These are phyloP conservation scores for Leptodermis oblonga DNA, from an alignment of 257 asterid species.

Conservation along the genomic window DNA sequence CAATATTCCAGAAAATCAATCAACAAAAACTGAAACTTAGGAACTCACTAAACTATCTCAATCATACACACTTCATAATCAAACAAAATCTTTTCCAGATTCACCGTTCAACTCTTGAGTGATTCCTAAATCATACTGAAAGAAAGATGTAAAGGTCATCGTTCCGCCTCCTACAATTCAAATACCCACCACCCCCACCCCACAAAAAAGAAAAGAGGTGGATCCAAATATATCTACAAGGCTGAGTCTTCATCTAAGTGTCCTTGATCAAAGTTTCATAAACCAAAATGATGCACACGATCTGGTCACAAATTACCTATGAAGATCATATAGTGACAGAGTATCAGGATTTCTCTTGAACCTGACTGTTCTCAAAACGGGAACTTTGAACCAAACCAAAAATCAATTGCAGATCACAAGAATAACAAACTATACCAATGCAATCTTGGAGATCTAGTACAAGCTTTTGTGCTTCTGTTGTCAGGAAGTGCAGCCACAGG, in stretches of 20 bases:
- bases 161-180: neutral
- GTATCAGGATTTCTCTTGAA: too few species aligned
- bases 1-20: too few species aligned
- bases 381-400: neutral
- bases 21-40: neutral
- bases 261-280: neutral
- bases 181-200: neutral
- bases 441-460: neutral
- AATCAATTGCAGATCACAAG: neutral
- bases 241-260: neutral
- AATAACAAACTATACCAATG: neutral
- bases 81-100: neutral
- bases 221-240: neutral
- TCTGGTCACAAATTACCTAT: neutral
- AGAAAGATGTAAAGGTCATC: too few species aligned
- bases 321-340: neutral
- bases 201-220: neutral
- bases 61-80: neutral
- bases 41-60: neutral
- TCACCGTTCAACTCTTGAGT: neutral
- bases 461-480: neutral
- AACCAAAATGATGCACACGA: neutral
- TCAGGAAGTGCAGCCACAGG: neutral
- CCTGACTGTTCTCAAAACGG: neutral
- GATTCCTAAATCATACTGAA: neutral